These are phyloP conservation scores for Clitoria ternatea DNA, from an alignment of 306 rosid genomes.

Conservation along the genomic window DNA sequence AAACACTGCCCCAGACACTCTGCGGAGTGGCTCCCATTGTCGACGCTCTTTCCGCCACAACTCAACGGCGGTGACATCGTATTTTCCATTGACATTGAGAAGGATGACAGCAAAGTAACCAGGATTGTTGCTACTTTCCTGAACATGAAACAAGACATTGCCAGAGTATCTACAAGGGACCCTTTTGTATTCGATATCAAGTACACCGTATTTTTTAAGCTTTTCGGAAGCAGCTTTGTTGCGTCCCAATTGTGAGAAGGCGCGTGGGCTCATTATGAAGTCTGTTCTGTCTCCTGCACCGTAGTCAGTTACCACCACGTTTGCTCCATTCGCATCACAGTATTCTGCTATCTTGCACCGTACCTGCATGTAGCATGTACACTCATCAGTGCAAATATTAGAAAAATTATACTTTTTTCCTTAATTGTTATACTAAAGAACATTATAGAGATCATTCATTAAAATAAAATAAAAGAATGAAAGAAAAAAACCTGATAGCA, in stretches of 20 bases:
- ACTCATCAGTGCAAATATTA: too few species aligned
- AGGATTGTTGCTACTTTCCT: conserved; percentile 52
- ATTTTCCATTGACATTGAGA: conserved; percentile 39
- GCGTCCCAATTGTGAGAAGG: conserved; percentile 17
- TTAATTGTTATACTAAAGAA: not conserved
- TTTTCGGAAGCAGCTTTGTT: not conserved
- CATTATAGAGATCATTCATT: too few species aligned
- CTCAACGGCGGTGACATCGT: conserved; percentile 48
- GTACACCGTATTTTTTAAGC: conserved; percentile 22
- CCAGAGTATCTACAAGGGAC: conserved; percentile 40
- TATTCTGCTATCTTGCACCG: not conserved
- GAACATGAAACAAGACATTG: conserved; percentile 36
- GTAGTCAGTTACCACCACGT: conserved; percentile 24
- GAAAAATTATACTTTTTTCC: not conserved
- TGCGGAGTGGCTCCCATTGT: conserved; percentile 52
- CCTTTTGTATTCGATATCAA: conserved; percentile 28
- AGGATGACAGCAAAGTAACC: conserved; percentile 43
- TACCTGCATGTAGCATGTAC: too few species aligned
- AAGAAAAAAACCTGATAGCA: conserved; percentile 54
- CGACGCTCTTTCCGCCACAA: conserved; percentile 44
- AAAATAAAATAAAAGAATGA: not conserved
- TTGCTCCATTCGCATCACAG: conserved; percentile 15
- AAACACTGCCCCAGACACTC: conserved; percentile 59
- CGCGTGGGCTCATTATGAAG: conserved; percentile 28
- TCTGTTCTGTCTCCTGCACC: conserved; percentile 39